Conservation (phyloP, 2,329 filamentous ascomycete species). For the Venturia aucupariae region DNA sequence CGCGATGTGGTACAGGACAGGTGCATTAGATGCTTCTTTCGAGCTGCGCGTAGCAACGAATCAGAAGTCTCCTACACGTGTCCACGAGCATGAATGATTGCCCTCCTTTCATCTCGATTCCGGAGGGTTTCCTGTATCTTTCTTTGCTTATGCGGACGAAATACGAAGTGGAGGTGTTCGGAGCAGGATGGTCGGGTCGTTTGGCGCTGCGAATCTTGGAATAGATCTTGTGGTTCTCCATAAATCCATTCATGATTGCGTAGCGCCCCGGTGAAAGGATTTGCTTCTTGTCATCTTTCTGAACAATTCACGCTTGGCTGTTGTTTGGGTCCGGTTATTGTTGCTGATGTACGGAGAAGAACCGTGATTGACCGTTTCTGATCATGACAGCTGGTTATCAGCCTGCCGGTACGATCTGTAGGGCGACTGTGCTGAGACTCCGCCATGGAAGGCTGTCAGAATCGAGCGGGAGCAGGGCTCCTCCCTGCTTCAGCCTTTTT, state of each 20-base stretch:
- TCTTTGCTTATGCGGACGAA: conserved; percentile 8
- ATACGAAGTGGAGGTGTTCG: neutral
- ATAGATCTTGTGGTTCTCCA: neutral
- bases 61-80: neutral
- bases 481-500: conserved; percentile 4
- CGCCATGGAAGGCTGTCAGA: conserved; percentile 4
- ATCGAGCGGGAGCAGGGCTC: conserved; percentile 9
- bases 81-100: neutral
- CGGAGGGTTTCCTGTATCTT: neutral
- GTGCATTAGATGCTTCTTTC: neutral
- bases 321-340: too few species aligned
- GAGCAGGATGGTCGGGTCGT: neutral
- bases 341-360: neutral
- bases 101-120: conserved; percentile 9
- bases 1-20: conserved; percentile 6
- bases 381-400: neutral
- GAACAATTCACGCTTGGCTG: too few species aligned
- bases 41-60: neutral
- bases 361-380: neutral
- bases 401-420: neutral
- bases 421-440: conserved; percentile 3
- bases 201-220: neutral
- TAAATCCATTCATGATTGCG: neutral
- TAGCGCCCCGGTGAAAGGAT: neutral
- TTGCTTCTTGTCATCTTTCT: neutral